Conservation (phyloP, 768 basidiomycete genomes). For the Amanita subjunquillea region DNA sequence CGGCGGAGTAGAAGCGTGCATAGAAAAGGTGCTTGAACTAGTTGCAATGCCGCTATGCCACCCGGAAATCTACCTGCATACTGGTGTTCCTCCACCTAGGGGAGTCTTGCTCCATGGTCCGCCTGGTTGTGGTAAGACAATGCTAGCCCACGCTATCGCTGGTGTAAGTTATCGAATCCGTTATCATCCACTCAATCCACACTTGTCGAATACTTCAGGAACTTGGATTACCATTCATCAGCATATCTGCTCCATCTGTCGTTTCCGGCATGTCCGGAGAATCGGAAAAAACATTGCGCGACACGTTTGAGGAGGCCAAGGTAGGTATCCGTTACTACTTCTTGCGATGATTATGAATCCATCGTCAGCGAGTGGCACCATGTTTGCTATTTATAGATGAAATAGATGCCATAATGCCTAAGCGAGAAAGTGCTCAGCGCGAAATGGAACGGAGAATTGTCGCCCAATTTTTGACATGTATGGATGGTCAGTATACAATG, state of each 20-base stretch:
- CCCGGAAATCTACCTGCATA: slow-evolving; percentile 91
- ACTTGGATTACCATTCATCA: slow-evolving; percentile 87
- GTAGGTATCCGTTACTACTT: slow-evolving; percentile 26
- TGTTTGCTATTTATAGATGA: slow-evolving; percentile 96
- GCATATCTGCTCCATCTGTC: slow-evolving; percentile 88
- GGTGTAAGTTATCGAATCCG: slow-evolving; percentile 47
- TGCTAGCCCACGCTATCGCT: slow-evolving; percentile 90
- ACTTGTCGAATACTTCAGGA: slow-evolving; percentile 41
- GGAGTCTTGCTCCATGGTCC: slow-evolving; percentile 93
- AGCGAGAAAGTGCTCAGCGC: slow-evolving; percentile 93
- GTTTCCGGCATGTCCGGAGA: slow-evolving; percentile 99
- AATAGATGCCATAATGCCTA: slow-evolving; percentile 96
- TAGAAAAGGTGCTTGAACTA: slow-evolving; percentile 93
- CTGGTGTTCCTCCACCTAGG: slow-evolving; percentile 85
- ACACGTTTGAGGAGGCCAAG: slow-evolving; percentile 96
- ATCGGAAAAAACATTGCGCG: slow-evolving; percentile 91
- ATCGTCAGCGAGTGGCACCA: slow-evolving; percentile 68
- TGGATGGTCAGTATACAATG: slow-evolving; percentile 70
- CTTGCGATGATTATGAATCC: background rate
- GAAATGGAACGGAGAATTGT: slow-evolving; percentile 99
- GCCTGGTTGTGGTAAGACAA: slow-evolving; percentile 94
- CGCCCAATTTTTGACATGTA: slow-evolving; percentile 94
- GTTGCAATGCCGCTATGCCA: slow-evolving; percentile 92
- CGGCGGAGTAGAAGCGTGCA: slow-evolving; percentile 76
- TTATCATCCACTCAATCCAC: background rate